Conservation (phyloP, 73 alveolate species). For the Paramecium tetraurelia region DNA sequence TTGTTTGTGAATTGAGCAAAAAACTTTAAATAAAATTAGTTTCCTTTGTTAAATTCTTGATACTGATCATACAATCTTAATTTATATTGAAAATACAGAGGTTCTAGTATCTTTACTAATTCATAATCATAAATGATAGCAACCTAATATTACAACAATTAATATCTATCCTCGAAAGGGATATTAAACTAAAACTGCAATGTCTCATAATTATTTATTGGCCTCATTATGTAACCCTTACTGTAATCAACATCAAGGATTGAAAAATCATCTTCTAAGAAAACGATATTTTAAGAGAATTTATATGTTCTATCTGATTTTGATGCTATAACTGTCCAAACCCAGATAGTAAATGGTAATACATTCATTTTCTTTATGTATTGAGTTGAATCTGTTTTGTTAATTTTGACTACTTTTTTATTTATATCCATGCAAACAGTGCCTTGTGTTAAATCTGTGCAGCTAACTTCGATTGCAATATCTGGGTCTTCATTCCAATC, state of each 20-base stretch:
- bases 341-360: not conserved
- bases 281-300: not conserved
- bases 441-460: not conserved
- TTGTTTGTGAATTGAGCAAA: not conserved
- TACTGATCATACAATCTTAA: not conserved
- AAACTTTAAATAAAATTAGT: too few relatives aligned
- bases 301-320: too few relatives aligned
- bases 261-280: not conserved
- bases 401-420: too few relatives aligned
- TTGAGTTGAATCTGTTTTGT: not conserved
- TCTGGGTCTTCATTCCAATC: not conserved
- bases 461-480: not conserved
- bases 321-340: not conserved
- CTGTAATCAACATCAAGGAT: not conserved
- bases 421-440: not conserved
- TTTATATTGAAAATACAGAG: not conserved
- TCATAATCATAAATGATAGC: not conserved
- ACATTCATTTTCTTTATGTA: too few relatives aligned
- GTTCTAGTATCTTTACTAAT: not conserved
- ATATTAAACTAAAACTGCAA: too few relatives aligned
- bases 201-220: not conserved
- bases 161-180: not conserved
- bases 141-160: not conserved
- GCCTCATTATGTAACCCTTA: not conserved
- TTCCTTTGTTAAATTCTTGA: not conserved